phyloP scores from a whole-genome alignment of 345 rosid species.

The Eucalyptus pauciflora region DNA sequence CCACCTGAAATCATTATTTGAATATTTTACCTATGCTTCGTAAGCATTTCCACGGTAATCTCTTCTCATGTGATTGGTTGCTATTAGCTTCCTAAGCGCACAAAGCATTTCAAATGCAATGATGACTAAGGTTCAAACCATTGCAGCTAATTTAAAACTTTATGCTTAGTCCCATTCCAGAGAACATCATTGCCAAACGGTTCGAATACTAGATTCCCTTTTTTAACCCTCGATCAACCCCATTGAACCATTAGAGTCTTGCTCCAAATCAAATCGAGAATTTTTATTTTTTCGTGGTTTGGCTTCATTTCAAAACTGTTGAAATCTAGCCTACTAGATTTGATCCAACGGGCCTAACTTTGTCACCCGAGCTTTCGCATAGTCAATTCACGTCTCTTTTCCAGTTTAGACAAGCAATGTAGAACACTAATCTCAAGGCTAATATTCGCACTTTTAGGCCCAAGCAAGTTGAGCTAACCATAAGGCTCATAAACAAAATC shows the following conservation, averaged over 20 bases:
- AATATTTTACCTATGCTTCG: background rate
- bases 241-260: background rate
- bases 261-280: background rate
- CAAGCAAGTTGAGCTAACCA: fast-evolving
- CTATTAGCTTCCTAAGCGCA: background rate
- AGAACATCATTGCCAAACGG: background rate
- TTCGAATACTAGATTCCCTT: background rate
- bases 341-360: too few species aligned
- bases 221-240: background rate
- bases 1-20: background rate
- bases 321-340: too few species aligned
- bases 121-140: background rate
- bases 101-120: background rate
- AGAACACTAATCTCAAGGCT: background rate
- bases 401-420: fast-evolving
- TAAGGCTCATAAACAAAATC: background rate
- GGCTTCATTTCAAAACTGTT: too few species aligned
- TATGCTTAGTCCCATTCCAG: background rate
- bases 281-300: background rate
- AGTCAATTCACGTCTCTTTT: background rate
- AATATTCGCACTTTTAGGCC: fast-evolving
- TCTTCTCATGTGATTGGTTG: too few species aligned
- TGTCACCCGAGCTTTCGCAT: fast-evolving
- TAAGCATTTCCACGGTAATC: background rate
- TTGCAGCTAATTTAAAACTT: background rate